Conservation (phyloP, 441 rosid genomes). For the Syzygium syzygioides region DNA sequence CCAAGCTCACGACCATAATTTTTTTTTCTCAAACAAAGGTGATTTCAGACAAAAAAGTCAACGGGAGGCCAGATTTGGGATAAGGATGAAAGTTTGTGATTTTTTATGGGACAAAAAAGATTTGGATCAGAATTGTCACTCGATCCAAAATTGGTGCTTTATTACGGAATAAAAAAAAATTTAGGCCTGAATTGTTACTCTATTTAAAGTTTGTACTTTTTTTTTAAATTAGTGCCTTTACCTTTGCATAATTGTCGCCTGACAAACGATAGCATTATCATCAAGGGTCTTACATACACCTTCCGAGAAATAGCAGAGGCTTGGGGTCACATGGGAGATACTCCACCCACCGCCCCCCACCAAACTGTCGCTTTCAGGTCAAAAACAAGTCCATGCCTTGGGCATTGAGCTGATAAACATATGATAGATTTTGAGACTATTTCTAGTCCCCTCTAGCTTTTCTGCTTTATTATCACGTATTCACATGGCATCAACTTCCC, state of each 20-base stretch:
- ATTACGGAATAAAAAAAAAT: too few relatives aligned
- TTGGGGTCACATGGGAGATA: not conserved
- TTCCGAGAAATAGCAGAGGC: not conserved
- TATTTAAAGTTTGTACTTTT: too few relatives aligned
- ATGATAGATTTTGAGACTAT: not conserved
- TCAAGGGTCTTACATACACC: not conserved
- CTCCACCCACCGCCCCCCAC: not conserved
- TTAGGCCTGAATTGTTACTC: too few relatives aligned
- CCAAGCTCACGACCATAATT: too few relatives aligned
- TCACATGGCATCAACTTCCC: not conserved
- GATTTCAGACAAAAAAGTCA: too few relatives aligned
- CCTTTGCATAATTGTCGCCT: fast-evolving
- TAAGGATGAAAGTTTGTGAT: too few relatives aligned
- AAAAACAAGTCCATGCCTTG: not conserved
- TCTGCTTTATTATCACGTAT: not conserved
- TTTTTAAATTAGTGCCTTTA: not conserved
- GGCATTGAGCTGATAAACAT: not conserved
- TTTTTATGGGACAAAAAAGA: too few relatives aligned
- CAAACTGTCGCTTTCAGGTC: not conserved
- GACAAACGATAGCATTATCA: not conserved
- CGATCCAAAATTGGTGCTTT: too few relatives aligned
- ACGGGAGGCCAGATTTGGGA: too few relatives aligned
- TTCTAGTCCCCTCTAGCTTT: not conserved
- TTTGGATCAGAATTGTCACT: too few relatives aligned
- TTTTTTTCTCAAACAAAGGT: too few relatives aligned